phyloP scores from a whole-genome alignment of 352 stramenopile genomes.

The Pythium periplocum region DNA sequence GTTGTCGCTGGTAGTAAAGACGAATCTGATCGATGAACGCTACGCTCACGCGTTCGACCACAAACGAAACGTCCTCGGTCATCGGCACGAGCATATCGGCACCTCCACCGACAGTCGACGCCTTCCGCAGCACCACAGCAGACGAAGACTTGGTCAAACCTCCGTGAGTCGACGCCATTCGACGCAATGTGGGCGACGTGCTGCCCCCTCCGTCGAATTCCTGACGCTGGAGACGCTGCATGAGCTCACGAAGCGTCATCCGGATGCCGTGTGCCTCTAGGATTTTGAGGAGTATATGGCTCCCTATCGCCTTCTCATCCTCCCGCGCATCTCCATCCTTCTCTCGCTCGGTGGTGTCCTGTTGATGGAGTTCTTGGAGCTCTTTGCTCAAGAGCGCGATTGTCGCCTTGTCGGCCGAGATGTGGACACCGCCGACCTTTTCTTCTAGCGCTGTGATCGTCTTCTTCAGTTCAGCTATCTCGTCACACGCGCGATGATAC shows the following conservation, averaged over 20 bases:
- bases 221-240: slow-evolving; percentile 15
- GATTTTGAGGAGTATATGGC: slow-evolving; percentile 18
- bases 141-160: slow-evolving; percentile 1
- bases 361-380: slow-evolving; percentile 39
- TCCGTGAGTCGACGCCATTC: no score
- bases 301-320: background rate
- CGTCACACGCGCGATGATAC: slow-evolving; percentile 65
- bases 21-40: slow-evolving; percentile 7
- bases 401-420: slow-evolving; percentile 58
- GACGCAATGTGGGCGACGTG: background rate
- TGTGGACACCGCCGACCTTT: slow-evolving; percentile 57
- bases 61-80: slow-evolving; percentile 11
- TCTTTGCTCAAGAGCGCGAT: slow-evolving; percentile 56
- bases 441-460: slow-evolving; percentile 64
- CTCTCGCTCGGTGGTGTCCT: background rate
- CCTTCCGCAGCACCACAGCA: background rate
- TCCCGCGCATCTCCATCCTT: background rate
- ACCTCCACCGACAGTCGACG: background rate
- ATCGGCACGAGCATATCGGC: background rate
- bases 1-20: slow-evolving; percentile 10
- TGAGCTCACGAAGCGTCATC: slow-evolving; percentile 23
- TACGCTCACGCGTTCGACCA: slow-evolving; percentile 7
- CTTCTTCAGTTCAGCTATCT: slow-evolving; percentile 66
- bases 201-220: background rate
- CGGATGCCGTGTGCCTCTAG: slow-evolving; percentile 28